These are phyloP conservation scores for Fusarium secorum DNA, from an alignment of 2,329 filamentous ascomycete genomes.

Conservation along the genomic window DNA sequence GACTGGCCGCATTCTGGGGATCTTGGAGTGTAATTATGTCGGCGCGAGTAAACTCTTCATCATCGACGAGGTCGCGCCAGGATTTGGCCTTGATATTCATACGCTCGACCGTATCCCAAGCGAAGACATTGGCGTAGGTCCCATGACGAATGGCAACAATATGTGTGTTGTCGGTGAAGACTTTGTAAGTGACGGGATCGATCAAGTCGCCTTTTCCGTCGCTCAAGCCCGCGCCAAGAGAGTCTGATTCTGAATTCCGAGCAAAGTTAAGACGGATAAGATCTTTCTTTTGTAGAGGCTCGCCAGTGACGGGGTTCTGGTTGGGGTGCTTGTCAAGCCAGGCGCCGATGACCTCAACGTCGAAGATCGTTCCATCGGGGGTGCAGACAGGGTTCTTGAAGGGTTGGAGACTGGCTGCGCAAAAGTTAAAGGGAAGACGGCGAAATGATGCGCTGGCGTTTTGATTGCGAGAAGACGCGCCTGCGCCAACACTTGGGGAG, in stretches of 20 bases:
- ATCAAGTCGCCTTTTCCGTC: slow-evolving; percentile 80
- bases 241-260: slow-evolving; percentile 79
- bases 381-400: slow-evolving; percentile 97
- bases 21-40: slow-evolving; percentile 98
- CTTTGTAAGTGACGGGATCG: slow-evolving; percentile 96
- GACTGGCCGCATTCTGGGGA: slow-evolving; percentile 83
- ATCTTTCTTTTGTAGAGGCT: slow-evolving; percentile 79
- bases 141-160: slow-evolving; percentile 85
- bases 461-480: slow-evolving; percentile 63
- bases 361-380: slow-evolving; percentile 85
- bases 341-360: slow-evolving; percentile 89
- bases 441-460: slow-evolving; percentile 70
- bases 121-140: slow-evolving; percentile 92
- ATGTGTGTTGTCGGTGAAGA: slow-evolving; percentile 97
- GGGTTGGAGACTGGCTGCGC: slow-evolving; percentile 92
- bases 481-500: slow-evolving; percentile 78
- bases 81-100: slow-evolving; percentile 97
- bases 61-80: slow-evolving; percentile 90
- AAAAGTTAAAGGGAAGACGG: slow-evolving; percentile 96
- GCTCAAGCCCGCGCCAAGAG: slow-evolving; percentile 55
- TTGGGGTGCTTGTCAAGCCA: slow-evolving; percentile 90
- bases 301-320: slow-evolving; percentile 88
- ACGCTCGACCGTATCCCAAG: slow-evolving; percentile 92
- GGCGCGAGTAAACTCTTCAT: slow-evolving; percentile 83
- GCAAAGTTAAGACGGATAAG: slow-evolving; percentile 91